These are phyloP conservation scores for Cicer bijugum DNA, from an alignment of 306 rosid genomes.

Conservation along the genomic window DNA sequence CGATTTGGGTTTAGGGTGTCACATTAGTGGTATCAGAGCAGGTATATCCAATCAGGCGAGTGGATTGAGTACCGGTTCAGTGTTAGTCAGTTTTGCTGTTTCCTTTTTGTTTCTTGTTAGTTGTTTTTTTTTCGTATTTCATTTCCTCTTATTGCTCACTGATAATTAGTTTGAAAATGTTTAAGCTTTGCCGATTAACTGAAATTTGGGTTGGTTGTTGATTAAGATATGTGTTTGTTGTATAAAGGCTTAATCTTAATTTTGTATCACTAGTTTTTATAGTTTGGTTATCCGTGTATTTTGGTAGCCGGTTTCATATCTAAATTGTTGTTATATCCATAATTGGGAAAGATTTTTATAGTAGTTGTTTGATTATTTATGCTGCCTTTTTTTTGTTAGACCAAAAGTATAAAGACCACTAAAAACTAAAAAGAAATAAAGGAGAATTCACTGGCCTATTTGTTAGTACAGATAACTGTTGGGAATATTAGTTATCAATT, in stretches of 20 bases:
- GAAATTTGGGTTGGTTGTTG: background rate
- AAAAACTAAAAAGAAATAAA: background rate
- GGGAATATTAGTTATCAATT: background rate
- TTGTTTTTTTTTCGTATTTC: background rate
- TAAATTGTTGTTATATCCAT: too few relatives aligned
- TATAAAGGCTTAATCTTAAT: conserved; percentile 7
- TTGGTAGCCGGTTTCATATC: background rate
- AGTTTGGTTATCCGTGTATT: conserved; percentile 7
- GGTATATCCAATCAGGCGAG: too few relatives aligned
- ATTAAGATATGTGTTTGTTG: conserved; percentile 1
- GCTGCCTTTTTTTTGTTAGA: conserved; percentile 14
- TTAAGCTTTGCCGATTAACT: background rate
- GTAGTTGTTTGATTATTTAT: conserved; percentile 8
- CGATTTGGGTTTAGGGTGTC: too few relatives aligned
- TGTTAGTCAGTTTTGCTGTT: too few relatives aligned
- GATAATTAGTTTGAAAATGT: background rate
- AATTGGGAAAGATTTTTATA: background rate
- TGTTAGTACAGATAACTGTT: background rate
- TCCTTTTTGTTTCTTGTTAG: too few relatives aligned
- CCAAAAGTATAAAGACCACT: background rate
- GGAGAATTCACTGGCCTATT: background rate
- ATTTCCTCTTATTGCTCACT: background rate
- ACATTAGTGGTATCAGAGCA: too few relatives aligned
- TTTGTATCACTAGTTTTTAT: conserved; percentile 13
- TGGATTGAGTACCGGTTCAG: too few relatives aligned